Base-by-base conservation (phyloP, 768 basidiomycete species). In the Leccinum subgranulosum region DNA sequence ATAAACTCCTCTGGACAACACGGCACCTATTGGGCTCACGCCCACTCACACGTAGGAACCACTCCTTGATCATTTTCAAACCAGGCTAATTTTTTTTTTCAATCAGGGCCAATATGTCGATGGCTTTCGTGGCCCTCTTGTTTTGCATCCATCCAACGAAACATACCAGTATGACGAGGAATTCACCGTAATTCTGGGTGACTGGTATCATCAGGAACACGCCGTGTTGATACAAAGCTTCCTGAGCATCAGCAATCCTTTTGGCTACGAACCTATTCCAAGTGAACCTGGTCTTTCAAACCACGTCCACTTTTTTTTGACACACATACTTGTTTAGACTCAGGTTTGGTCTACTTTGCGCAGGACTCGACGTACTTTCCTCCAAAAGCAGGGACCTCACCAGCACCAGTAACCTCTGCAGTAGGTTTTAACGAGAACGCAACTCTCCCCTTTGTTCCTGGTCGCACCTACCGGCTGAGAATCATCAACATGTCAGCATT, bases 141-240 rank as follows among this genome's bases (percentile, higher is more conserved):
- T 95, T 50, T 81, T 98, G 51, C 89, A 90, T 65, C 85, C 87
- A 4, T 73, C 77, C 1, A 77, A 75, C 53, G 88, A 89, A 72
- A 79, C 75, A 19, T 82, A 92, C 70, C 72, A 60, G 10, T 98
- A 97, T 71, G 94, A 98, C 71, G 91, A 88, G 27, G 96, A 98
- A 63, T 94, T 84, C 74, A 95, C 90, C 19, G 77, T 98, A 61
- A 68, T 94, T 57, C 76, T 98, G 1, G 82, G 85, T 6, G 95
- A 98, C 70, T 98, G 96, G 95, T 98, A 98, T 68, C 93, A 97
- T 68, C 69, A 85, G 6, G 78, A 92, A 69, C 90, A 93, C 58
- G 49, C 73, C 1, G 76, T 72, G 9, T 81, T 96, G 33, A 51
- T 90, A 52, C 70, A 84, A 25, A 70, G 81, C 33, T 95, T 92